phyloP scores from a whole-genome alignment of 106 monocot genomes.

The Triglochin maritima region DNA sequence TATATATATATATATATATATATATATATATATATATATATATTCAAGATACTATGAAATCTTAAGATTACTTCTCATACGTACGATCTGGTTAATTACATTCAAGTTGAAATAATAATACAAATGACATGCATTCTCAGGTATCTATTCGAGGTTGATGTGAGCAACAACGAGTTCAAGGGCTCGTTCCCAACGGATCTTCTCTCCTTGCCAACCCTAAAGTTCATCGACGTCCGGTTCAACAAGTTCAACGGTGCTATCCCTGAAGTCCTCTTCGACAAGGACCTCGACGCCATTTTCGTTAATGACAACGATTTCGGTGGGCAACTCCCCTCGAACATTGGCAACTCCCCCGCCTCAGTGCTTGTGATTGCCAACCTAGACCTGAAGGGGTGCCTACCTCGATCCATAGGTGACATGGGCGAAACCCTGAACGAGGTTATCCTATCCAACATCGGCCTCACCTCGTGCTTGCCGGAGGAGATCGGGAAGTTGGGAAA shows the following conservation, averaged over 20 bases:
- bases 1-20: no score
- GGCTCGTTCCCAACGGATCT: conserved; percentile 26
- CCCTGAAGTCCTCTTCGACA: conserved; percentile 1
- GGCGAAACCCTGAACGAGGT: background rate
- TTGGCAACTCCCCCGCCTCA: background rate
- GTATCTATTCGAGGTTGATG: conserved; percentile 29
- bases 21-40: no score
- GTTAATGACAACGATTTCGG: no score
- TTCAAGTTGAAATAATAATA: no score
- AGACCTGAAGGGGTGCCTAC: background rate
- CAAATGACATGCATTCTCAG: no score
- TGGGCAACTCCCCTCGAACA: background rate
- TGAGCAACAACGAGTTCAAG: conserved; percentile 23
- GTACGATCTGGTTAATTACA: no score
- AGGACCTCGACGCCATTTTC: background rate
- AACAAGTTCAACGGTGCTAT: background rate
- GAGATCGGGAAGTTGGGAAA: conserved; percentile 36
- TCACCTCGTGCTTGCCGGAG: conserved; percentile 8
- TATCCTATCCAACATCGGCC: conserved; percentile 16
- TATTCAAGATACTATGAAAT: no score
- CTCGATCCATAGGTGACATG: background rate
- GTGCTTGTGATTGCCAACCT: conserved; percentile 1
- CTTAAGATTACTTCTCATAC: no score
- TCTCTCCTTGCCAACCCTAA: conserved; percentile 18
- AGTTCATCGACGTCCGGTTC: conserved; percentile 34